Percentiles rank a stretch among this genome's conserved stretches.
Conservation (phyloP, 768 basidiomycete genomes). For the Lactifluus rugatus region DNA sequence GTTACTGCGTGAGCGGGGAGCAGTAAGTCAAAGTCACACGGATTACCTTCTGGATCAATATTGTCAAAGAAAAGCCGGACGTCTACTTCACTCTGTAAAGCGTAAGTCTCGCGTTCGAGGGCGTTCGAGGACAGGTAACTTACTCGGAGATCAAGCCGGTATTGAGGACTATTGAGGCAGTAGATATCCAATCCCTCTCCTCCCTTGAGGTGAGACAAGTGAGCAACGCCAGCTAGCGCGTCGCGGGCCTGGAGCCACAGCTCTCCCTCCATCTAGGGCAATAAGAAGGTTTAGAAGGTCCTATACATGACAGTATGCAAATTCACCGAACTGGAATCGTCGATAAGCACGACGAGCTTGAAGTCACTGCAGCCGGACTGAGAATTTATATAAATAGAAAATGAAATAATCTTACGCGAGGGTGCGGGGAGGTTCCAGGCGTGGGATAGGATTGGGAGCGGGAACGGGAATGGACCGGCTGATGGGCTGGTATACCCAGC, state of each 20-base stretch:
- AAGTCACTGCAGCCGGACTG: conserved; percentile 25
- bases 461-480: neutral
- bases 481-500: neutral
- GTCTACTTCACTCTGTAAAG: conserved; percentile 7
- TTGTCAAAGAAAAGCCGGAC: conserved; percentile 8
- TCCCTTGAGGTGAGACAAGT: conserved; percentile 30
- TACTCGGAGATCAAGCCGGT: conserved; percentile 19
- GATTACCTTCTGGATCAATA: conserved; percentile 12
- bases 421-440: neutral
- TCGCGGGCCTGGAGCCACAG: conserved; percentile 33
- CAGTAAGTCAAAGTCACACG: too few relatives aligned
- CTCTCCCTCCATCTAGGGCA: conserved; percentile 31
- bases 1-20: conserved; percentile 15
- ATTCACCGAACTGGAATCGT: conserved; percentile 33
- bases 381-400: neutral
- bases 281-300: neutral
- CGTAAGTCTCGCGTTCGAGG: neutral
- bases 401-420: neutral
- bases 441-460: neutral
- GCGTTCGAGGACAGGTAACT: conserved; percentile 22
- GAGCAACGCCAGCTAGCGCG: conserved; percentile 34
- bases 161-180: conserved; percentile 30
- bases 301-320: neutral
- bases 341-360: conserved; percentile 34
- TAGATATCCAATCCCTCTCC: conserved; percentile 34